Evolutionary conservation across 192 early-diverging fungal species (phyloP), one percentile per base, ranked within the genome.

Genomic region (Coemansia sp.): DNA sequence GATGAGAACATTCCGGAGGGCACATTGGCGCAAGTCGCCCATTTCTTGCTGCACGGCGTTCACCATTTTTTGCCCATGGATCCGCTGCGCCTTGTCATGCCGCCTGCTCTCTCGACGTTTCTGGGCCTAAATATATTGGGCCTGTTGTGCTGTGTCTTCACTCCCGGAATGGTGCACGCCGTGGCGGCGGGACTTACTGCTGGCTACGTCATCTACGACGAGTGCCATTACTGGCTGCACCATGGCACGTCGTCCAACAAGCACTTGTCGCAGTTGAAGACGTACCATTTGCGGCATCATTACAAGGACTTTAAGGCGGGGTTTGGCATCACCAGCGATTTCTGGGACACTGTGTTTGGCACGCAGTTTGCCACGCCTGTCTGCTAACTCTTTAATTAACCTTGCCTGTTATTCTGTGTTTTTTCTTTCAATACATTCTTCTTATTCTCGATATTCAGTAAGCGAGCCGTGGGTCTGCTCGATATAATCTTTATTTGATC

Each of bases 1-100:
- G 96, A 98, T 72, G 85, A 89, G 10, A 72, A 87, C 59, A 74
- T 98, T 42, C 96, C 96, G 26, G 93, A 96, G 69, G 85, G 91
- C 56, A 89, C 86, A 19, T 57, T 87, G 28, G 87, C 88, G 14
- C 83, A 95, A 62, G 75, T 84, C 4, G 59, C 88, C 6, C 96
- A 98, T 66, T 98, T 98, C 71, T 59, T 91, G 68, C 82, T 95
- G 23, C 96, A 98, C 71, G 96, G 96, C 19, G 91, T 98, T 34
- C 96, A 98, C 76, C 94, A 98, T 71, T 96, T 90, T 74, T 73
- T 98, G 25, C 96, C 96, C 9, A 96, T 96, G 94, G 94, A 98
- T 69, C 90, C 83, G 86, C 66, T 95, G 79, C 89, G 96, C 9
- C 87, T 98, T n/a, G 96, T 98, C 5, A 95, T 96, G 92, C 96